Conservation (phyloP, 257 asterid genomes). For the Salvia hispanica region DNA sequence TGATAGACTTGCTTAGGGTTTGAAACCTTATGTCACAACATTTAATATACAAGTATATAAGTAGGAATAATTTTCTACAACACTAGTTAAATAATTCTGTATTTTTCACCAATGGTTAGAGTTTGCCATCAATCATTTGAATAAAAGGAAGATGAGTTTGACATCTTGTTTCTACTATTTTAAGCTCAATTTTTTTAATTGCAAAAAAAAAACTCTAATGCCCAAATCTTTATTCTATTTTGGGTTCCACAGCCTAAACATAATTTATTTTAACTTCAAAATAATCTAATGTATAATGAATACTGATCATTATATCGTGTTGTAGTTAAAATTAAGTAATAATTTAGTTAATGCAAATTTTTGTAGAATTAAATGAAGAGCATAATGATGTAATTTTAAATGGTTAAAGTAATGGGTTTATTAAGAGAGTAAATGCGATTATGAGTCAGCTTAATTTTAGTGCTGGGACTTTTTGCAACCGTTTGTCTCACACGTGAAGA, state of each 20-base stretch:
- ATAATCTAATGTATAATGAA: too few relatives aligned
- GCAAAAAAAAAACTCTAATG: background rate
- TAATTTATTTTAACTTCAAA: too few relatives aligned
- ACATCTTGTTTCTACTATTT: slow-evolving; percentile 11
- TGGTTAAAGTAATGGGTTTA: slow-evolving; percentile 21
- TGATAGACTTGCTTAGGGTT: slow-evolving; percentile 32
- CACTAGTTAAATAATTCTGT: too few relatives aligned
- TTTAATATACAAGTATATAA: slow-evolving; percentile 4
- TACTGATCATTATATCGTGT: too few relatives aligned
- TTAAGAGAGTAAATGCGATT: slow-evolving; percentile 28
- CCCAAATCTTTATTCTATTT: background rate
- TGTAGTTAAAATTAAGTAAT: too few relatives aligned
- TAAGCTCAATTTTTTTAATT: background rate
- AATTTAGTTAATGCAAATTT: slow-evolving; percentile 5
- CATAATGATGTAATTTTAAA: slow-evolving; percentile 10
- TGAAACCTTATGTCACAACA: slow-evolving; percentile 34
- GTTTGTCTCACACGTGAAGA: slow-evolving; percentile 40
- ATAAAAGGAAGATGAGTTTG: slow-evolving; percentile 1
- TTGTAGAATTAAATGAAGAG: slow-evolving; percentile 10
- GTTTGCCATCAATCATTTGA: slow-evolving; percentile 24
- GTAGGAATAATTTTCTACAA: background rate
- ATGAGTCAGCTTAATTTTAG: slow-evolving; percentile 34
- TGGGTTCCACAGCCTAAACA: too few relatives aligned
- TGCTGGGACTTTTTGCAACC: slow-evolving; percentile 45
- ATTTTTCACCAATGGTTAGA: slow-evolving; percentile 9